These are phyloP conservation scores for Candida glaebosa DNA, from an alignment of 805 yeast species.

Conservation along the genomic window DNA sequence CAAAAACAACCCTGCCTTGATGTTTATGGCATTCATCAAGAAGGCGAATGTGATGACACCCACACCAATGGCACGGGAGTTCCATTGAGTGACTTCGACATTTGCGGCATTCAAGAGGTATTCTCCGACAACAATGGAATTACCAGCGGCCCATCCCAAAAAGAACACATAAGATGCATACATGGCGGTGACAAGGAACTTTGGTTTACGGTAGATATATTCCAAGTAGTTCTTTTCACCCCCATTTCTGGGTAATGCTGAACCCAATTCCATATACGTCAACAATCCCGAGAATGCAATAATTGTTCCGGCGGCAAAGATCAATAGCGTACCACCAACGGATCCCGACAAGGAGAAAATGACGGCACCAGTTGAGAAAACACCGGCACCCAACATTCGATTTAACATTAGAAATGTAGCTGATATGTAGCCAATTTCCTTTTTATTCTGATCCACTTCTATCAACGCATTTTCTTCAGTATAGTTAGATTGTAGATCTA, in stretches of 20 bases:
- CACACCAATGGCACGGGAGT: conserved; percentile 71
- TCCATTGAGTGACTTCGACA: conserved; percentile 66
- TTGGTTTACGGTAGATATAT: conserved; percentile 64
- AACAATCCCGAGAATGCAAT: conserved; percentile 56
- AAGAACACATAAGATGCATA: conserved; percentile 68
- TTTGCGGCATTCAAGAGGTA: conserved; percentile 74
- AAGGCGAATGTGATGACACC: conserved; percentile 72
- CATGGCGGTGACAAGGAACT: conserved; percentile 59
- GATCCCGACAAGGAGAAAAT: conserved; percentile 60
- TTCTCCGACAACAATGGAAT: conserved; percentile 76
- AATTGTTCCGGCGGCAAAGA: conserved; percentile 73
- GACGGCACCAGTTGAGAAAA: conserved; percentile 64
- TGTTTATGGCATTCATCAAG: conserved; percentile 55
- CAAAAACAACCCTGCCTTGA: conserved; percentile 62
- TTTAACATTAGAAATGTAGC: conserved; percentile 54
- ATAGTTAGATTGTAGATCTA: conserved; percentile 7
- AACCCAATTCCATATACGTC: conserved; percentile 79
- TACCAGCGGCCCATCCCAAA: conserved; percentile 85
- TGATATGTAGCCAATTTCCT: conserved; percentile 43
- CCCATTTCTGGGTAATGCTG: conserved; percentile 74
- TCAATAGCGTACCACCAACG: conserved; percentile 64
- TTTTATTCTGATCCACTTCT: conserved; percentile 40
- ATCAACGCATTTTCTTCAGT: conserved; percentile 28
- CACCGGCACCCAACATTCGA: conserved; percentile 73
- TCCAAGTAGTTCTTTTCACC: conserved; percentile 84